Evolutionary conservation across 345 rosid genomes (phyloP).

Genomic region (Moricandia moricandioides): DNA sequence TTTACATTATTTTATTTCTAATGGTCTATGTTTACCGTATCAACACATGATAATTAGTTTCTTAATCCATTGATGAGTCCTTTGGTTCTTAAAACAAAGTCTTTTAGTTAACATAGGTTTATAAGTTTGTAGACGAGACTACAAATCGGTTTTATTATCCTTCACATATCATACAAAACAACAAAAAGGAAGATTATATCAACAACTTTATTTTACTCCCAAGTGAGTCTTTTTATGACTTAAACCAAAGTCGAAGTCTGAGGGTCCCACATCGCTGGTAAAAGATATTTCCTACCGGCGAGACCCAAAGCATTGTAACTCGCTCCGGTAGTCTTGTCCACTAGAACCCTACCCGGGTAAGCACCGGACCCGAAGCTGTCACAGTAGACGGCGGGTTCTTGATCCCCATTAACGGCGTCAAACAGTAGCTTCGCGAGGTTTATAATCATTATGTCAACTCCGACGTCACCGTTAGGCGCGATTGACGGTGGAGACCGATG

Average conservation of each 20-base stretch:
- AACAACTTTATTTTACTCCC: slow-evolving; percentile 19
- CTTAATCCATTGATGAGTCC: background rate
- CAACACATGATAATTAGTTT: background rate
- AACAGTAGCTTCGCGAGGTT: slow-evolving; percentile 75
- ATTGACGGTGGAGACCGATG: slow-evolving; percentile 73
- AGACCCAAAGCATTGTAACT: slow-evolving; percentile 74
- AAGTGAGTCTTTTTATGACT: background rate
- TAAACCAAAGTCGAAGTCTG: slow-evolving; percentile 44
- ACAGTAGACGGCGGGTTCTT: slow-evolving; percentile 85
- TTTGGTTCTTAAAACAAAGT: background rate
- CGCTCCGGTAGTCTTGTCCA: slow-evolving; percentile 66
- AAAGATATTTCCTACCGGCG: slow-evolving; percentile 63
- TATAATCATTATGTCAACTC: slow-evolving; percentile 87
- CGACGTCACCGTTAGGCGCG: slow-evolving; percentile 90
- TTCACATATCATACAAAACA: slow-evolving; percentile 31
- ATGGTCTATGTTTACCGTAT: background rate
- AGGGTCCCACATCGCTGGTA: slow-evolving; percentile 97
- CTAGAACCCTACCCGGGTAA: slow-evolving; percentile 66
- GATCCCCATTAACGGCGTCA: slow-evolving; percentile 76
- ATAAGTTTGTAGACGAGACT: background rate
- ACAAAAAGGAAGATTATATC: slow-evolving; percentile 36
- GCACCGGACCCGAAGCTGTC: slow-evolving; percentile 68
- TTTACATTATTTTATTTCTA: background rate
- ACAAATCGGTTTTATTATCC: slow-evolving; percentile 11
- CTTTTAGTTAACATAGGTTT: background rate